These are phyloP conservation scores for Peronospora destructor DNA, from an alignment of 352 stramenopile genomes.

Conservation along the genomic window DNA sequence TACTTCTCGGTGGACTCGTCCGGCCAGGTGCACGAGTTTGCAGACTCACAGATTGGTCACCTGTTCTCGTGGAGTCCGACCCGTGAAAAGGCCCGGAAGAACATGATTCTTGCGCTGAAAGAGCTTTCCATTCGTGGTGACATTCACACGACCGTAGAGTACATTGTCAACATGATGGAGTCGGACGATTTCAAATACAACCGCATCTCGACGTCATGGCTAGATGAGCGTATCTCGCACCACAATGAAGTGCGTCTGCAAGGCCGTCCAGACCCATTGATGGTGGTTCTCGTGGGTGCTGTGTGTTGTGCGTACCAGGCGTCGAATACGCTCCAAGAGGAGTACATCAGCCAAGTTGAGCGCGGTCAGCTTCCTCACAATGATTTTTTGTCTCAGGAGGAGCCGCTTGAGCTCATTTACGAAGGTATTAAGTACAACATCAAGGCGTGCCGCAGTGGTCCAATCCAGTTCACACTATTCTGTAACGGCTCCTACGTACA, in stretches of 20 bases:
- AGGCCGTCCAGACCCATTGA: constrained; percentile 73
- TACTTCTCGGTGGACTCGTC: constrained; percentile 99
- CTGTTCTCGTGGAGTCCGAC: constrained; percentile 96
- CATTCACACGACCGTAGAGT: constrained; percentile 99
- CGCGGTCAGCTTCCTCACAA: constrained; percentile 89
- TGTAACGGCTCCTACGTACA: constrained; percentile 86
- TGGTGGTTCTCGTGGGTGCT: constrained; percentile 86
- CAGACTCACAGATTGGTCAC: constrained; percentile 99
- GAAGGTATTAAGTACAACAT: constrained; percentile 98
- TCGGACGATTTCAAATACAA: constrained; percentile 98
- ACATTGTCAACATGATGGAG: constrained; percentile 99
- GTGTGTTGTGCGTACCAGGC: constrained; percentile 80
- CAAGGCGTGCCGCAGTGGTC: constrained; percentile 83
- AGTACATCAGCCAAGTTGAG: constrained; percentile 82
- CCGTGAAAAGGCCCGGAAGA: constrained; percentile 95
- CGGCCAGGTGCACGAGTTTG: constrained; percentile 99
- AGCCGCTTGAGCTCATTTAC: constrained; percentile 96
- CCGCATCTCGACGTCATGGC: constrained; percentile 98
- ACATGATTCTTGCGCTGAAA: constrained; percentile 97
- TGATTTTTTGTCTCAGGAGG: constrained; percentile 74
- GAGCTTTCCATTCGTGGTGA: constrained; percentile 99
- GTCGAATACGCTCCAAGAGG: constrained; percentile 59
- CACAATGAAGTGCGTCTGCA: constrained; percentile 87
- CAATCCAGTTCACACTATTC: constrained; percentile 89
- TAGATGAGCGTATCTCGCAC: constrained; percentile 94